Percentiles rank a stretch among this genome's conserved stretches.
Conservation (phyloP, 2,329 filamentous ascomycete genomes). For the Xylaria sp. region DNA sequence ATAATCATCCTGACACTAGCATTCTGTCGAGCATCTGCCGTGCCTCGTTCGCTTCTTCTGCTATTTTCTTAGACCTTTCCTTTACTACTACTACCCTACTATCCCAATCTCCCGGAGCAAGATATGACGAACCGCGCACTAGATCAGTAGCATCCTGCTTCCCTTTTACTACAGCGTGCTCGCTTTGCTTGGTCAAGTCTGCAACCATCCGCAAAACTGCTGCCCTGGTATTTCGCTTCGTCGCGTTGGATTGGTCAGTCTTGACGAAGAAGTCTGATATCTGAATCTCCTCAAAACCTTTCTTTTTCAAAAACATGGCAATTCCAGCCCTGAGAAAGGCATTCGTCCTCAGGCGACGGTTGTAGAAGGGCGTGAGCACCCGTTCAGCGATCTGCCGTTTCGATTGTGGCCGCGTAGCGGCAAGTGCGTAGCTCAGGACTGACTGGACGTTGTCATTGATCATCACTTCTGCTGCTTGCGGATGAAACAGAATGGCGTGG, state of each 20-base stretch:
- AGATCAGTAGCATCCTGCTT: conserved; percentile 22
- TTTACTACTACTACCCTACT: conserved; percentile 4
- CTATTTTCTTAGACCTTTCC: conserved; percentile 12
- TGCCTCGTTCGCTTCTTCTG: conserved; percentile 1
- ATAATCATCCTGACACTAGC: not conserved
- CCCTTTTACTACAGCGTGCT: conserved; percentile 20
- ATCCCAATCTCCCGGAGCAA: conserved; percentile 25
- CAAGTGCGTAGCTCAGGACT: conserved; percentile 22
- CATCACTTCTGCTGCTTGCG: conserved; percentile 14
- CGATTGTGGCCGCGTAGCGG: conserved; percentile 21
- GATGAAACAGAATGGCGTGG: conserved; percentile 26
- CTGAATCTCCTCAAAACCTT: conserved; percentile 16
- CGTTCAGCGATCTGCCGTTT: conserved; percentile 23
- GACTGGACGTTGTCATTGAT: conserved; percentile 17
- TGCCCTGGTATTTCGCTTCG: conserved; percentile 19
- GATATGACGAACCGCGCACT: conserved; percentile 20
- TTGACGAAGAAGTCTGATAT: conserved; percentile 20
- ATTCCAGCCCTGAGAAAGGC: conserved; percentile 24
- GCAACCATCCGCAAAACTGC: conserved; percentile 15
- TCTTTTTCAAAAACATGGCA: conserved; percentile 20
- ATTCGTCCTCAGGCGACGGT: conserved; percentile 19
- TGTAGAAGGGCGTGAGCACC: conserved; percentile 18
- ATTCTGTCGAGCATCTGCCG: not conserved
- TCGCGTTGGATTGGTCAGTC: not conserved
- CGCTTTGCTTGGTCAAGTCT: conserved; percentile 24